Conservation (phyloP, 805 yeast species). For the Myxozyma neotropica region DNA sequence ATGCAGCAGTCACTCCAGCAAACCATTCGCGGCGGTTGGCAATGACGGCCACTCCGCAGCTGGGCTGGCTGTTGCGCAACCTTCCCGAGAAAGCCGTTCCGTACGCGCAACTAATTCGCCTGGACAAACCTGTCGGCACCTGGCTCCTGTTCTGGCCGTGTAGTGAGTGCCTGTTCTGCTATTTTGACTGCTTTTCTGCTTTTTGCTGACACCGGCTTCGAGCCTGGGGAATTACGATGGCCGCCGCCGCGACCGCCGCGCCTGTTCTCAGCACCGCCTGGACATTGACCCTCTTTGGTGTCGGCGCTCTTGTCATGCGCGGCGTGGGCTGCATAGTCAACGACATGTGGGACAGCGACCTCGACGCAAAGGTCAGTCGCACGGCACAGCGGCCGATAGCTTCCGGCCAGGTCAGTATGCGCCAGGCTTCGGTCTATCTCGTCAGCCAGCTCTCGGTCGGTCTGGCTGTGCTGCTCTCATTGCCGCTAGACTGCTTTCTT, state of each 20-base stretch:
- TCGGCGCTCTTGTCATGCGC: conserved; percentile 89
- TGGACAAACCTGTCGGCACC: conserved; percentile 97
- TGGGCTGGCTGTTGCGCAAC: conserved; percentile 54
- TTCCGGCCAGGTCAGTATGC: conserved; percentile 72
- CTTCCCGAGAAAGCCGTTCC: conserved; percentile 81
- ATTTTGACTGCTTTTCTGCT: background rate
- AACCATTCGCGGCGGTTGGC: background rate
- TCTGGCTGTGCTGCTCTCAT: conserved; percentile 63
- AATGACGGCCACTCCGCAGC: background rate
- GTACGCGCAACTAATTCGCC: conserved; percentile 85
- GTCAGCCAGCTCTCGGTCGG: conserved; percentile 78
- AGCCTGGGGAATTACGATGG: conserved; percentile 90
- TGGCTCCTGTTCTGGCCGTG: conserved; percentile 81
- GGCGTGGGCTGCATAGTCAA: conserved; percentile 98
- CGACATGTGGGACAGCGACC: conserved; percentile 79
- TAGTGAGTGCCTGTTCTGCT: conserved; percentile 34
- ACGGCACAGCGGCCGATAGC: conserved; percentile 93
- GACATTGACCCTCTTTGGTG: conserved; percentile 70
- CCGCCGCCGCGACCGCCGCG: conserved; percentile 69
- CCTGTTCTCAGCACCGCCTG: conserved; percentile 62
- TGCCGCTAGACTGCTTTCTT: conserved; percentile 81
- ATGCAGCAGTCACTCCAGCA: no score
- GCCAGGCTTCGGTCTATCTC: conserved; percentile 69
- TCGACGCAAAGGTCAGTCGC: conserved; percentile 83
- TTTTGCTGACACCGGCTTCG: background rate